phyloP scores from a whole-genome alignment of 139 green algal species.

The Chlamydomonas sp. region DNA sequence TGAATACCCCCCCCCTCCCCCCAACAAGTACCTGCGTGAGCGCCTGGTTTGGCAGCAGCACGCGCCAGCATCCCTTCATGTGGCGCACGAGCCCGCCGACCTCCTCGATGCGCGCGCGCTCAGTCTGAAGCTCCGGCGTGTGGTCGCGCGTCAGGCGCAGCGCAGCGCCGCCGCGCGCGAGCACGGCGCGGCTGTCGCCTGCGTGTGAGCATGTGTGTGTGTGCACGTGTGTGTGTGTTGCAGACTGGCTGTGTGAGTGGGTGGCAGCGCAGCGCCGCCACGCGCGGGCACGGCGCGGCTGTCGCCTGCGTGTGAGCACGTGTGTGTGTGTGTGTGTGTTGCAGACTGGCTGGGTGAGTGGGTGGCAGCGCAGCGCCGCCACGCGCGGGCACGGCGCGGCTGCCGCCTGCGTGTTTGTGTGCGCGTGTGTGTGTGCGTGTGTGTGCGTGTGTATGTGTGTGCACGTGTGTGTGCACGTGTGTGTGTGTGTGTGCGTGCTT shows the following conservation, averaged over 20 bases:
- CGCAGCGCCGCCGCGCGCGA: background rate
- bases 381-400: constrained; percentile 3
- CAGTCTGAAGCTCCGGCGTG: background rate
- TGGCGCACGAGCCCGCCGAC: background rate
- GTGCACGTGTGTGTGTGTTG: no score
- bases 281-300: constrained; percentile 7
- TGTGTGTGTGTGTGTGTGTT: no score
- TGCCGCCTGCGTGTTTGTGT: background rate
- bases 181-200: constrained; percentile 14
- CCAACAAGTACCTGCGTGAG: no score
- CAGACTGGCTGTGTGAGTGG: background rate
- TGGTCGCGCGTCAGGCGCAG: constrained; percentile 7
- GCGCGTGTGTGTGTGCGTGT: no score
- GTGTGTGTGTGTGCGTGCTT: background rate
- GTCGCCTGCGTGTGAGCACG: constrained; percentile 1
- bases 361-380: background rate
- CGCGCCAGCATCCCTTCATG: constrained; percentile 3
- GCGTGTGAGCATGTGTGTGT: background rate
- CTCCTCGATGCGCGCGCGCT: background rate
- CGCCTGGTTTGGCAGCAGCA: constrained; percentile 5
- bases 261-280: background rate
- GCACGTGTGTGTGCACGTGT: background rate
- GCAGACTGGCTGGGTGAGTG: background rate
- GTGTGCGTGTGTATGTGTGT: no score
- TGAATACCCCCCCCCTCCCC: no score